phyloP scores from a whole-genome alignment of 164 flowering plant species.

The Taxillus chinensis region DNA sequence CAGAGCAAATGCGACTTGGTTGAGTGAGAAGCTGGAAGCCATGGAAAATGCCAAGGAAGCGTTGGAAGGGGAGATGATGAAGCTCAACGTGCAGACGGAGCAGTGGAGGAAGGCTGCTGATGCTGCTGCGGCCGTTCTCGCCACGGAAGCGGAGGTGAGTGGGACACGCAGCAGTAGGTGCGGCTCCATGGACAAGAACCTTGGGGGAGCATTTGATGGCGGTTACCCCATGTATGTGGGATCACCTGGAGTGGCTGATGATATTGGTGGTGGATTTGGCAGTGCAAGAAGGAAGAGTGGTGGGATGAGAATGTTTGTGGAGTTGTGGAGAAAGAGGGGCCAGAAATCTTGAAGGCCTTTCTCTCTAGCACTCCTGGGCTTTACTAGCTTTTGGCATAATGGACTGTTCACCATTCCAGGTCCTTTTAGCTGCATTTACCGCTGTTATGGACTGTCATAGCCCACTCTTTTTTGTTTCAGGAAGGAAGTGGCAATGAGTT shows the following conservation, averaged over 20 bases:
- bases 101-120: slow-evolving; percentile 54
- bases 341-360: not conserved
- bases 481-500: no score
- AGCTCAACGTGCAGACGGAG: slow-evolving; percentile 37
- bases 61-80: slow-evolving; percentile 37
- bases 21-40: slow-evolving; percentile 26
- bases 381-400: no score
- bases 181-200: not conserved
- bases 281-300: not conserved
- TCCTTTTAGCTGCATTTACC: no score
- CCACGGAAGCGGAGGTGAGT: slow-evolving; percentile 12
- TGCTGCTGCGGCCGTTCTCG: slow-evolving; percentile 42
- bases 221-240: not conserved
- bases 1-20: slow-evolving; percentile 8
- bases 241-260: not conserved
- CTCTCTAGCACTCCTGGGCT: no score
- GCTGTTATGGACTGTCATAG: no score
- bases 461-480: no score
- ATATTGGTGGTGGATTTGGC: not conserved
- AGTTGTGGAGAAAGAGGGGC: slow-evolving; percentile 1
- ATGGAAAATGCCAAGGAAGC: slow-evolving; percentile 22
- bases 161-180: not conserved
- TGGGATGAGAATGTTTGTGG: slow-evolving; percentile 1
- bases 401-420: no score
- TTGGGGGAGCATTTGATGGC: not conserved